Evolutionary conservation across 306 rosid genomes (phyloP), one percentile per base, ranked within the genome.

Genomic region (Hippophae rhamnoides): DNA sequence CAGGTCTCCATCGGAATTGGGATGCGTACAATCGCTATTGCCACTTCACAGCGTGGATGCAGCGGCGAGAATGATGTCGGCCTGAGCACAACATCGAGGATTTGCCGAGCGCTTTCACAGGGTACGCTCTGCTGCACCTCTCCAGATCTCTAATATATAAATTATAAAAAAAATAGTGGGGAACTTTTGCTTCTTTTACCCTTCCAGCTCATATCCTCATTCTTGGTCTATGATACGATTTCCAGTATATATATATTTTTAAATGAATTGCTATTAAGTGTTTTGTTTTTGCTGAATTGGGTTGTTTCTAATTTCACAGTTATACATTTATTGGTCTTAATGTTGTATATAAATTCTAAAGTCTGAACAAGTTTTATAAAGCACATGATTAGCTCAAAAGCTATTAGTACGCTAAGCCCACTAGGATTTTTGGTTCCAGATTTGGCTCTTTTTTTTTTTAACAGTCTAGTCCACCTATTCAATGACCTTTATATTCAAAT

Each of bases 121-220:
- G 97, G 96, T 87, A 90, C 76, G 63, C 86, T 90, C 85, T 89
- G 92, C 95, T 66, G 97, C 84, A 83, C 89, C 89, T 84, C 85
- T 81, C 92, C 95, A 82, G 72, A 84, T 75, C 86, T 87, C 95
- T 82, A 82, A 66, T 42, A 47, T 62, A 18, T 18, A 18, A 18
- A 18, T 18, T 18, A 18, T 18, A 18, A 18, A 18, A 18, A 18
- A 18, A 18, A 18, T 18, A 18, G 18, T 18, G 18, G 18, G 63
- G 69, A 71, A 58, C 13, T 56, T 78, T 78, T 70, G 47, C 78
- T 55, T 52, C 38, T 2, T 27, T 27, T 27, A 3, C 2, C 38
- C 18, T 54, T 46, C 26, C 50, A 10, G 9, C 23, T 60, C 42
- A 10, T 45, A 43, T 44, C 42, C 8, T 10, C 49, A 46, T 8